A percentile compares a stretch with the other conserved stretches of the same genome.
Conservation (phyloP, 257 asterid genomes). For the Lycium barbarum region DNA sequence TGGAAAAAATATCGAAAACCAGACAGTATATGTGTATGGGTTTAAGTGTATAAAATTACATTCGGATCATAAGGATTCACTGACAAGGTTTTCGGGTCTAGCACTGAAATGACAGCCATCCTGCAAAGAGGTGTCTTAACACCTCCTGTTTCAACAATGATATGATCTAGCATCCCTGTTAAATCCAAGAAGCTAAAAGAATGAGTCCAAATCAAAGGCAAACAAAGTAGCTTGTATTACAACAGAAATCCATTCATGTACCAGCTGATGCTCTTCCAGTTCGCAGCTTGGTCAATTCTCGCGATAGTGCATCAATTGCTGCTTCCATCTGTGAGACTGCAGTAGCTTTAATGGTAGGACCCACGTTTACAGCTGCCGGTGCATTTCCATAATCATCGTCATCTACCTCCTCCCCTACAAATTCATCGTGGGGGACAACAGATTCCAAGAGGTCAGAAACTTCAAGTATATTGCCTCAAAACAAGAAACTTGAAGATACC, state of each 20-base stretch:
- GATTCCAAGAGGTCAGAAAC: not conserved
- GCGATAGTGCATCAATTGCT: slow-evolving; percentile 80
- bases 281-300: slow-evolving; percentile 85
- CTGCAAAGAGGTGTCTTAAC: slow-evolving; percentile 78
- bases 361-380: slow-evolving; percentile 47
- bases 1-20: not conserved
- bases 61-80: slow-evolving; percentile 86
- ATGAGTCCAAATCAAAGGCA: not conserved
- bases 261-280: slow-evolving; percentile 95
- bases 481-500: not conserved
- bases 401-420: slow-evolving; percentile 47
- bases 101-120: slow-evolving; percentile 89
- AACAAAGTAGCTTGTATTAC: not conserved
- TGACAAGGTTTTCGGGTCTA: slow-evolving; percentile 84
- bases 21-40: slow-evolving; percentile 7
- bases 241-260: slow-evolving; percentile 31
- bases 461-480: not conserved
- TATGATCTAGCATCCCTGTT: slow-evolving; percentile 97
- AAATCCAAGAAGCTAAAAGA: not conserved
- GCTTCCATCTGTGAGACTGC: slow-evolving; percentile 81
- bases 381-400: slow-evolving; percentile 47
- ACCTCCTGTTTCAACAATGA: slow-evolving; percentile 80
- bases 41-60: slow-evolving; percentile 53
- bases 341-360: slow-evolving; percentile 53
- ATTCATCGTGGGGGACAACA: not conserved